A percentile compares a stretch with the other conserved stretches of the same genome.
Conservation (phyloP, 1,284 basidiomycete genomes). For the Cryptococcus floricola region DNA sequence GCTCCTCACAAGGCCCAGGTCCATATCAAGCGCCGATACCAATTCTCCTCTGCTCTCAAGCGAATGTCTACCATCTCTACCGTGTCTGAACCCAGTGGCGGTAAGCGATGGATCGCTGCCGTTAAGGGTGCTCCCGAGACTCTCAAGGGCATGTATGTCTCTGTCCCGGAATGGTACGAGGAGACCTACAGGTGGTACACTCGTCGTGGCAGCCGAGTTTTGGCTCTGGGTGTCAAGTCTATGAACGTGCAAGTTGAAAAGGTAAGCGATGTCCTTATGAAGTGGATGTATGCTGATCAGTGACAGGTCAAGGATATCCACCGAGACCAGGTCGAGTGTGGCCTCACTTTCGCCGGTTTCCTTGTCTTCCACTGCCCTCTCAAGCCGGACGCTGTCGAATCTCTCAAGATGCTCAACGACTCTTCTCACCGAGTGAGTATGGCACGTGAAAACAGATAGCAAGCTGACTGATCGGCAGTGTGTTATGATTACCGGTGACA, state of each 20-base stretch:
- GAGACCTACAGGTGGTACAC: slow-evolving; percentile 92
- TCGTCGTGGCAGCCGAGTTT: slow-evolving; percentile 79
- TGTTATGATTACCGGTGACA: slow-evolving; percentile 97
- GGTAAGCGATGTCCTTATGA: slow-evolving; percentile 48
- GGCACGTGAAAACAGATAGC: neutral
- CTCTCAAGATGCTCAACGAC: slow-evolving; percentile 86
- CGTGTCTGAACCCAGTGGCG: slow-evolving; percentile 49
- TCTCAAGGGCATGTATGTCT: slow-evolving; percentile 75
- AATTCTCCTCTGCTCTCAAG: slow-evolving; percentile 92
- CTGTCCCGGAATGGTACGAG: slow-evolving; percentile 75
- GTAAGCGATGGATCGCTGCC: slow-evolving; percentile 52
- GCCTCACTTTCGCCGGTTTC: slow-evolving; percentile 80
- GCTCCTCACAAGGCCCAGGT: slow-evolving; percentile 62
- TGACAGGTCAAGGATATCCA: slow-evolving; percentile 74
- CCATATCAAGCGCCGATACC: slow-evolving; percentile 80
- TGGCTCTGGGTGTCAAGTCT: slow-evolving; percentile 82
- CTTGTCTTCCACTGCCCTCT: slow-evolving; percentile 94
- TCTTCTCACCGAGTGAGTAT: slow-evolving; percentile 82
- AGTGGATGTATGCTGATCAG: neutral
- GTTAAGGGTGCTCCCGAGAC: slow-evolving; percentile 96
- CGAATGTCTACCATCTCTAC: slow-evolving; percentile 90
- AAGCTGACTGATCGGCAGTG: slow-evolving; percentile 57
- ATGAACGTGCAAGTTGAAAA: slow-evolving; percentile 67
- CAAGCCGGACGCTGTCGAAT: slow-evolving; percentile 83
- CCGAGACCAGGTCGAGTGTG: slow-evolving; percentile 72